Evolutionary conservation across 306 rosid species (phyloP).

Genomic region (Lathyrus aphaca): DNA sequence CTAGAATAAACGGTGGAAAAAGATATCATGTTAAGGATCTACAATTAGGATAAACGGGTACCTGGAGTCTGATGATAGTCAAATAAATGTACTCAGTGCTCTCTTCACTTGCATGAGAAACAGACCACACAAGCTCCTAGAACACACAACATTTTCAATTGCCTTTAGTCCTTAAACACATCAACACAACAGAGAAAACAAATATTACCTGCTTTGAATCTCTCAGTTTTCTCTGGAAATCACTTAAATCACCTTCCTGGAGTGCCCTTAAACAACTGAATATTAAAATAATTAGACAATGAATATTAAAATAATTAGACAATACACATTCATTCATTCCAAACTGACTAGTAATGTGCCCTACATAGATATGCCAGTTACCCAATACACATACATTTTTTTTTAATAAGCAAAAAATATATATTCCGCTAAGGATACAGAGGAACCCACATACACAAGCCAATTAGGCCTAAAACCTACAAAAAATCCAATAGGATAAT

Average conservation of each 20-base stretch:
- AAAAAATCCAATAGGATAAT: too few species aligned
- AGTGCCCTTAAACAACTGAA: slow-evolving; percentile 89
- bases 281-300: slow-evolving; percentile 34
- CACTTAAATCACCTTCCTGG: slow-evolving; percentile 73
- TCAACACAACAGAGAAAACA: slow-evolving; percentile 34
- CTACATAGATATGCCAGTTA: slow-evolving; percentile 16
- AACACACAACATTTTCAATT: slow-evolving; percentile 36
- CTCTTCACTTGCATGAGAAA: slow-evolving; percentile 92
- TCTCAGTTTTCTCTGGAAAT: slow-evolving; percentile 60
- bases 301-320: slow-evolving; percentile 34
- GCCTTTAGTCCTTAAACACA: slow-evolving; percentile 27
- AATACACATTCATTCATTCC: slow-evolving; percentile 14
- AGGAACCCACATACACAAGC: too few species aligned
- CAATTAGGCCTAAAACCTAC: too few species aligned
- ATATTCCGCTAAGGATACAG: too few species aligned
- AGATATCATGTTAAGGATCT: slow-evolving; percentile 28
- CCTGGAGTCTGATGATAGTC: slow-evolving; percentile 86
- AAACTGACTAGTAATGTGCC: slow-evolving; percentile 8
- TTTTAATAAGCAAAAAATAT: too few species aligned
- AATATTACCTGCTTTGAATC: slow-evolving; percentile 82
- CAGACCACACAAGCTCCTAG: slow-evolving; percentile 84
- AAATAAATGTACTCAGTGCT: slow-evolving; percentile 81
- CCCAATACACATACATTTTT: slow-evolving; percentile 11
- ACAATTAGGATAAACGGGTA: slow-evolving; percentile 37
- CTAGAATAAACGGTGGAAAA: background rate